Conservation (phyloP, 2,329 filamentous ascomycete genomes). For the Aspergillus sp. region DNA sequence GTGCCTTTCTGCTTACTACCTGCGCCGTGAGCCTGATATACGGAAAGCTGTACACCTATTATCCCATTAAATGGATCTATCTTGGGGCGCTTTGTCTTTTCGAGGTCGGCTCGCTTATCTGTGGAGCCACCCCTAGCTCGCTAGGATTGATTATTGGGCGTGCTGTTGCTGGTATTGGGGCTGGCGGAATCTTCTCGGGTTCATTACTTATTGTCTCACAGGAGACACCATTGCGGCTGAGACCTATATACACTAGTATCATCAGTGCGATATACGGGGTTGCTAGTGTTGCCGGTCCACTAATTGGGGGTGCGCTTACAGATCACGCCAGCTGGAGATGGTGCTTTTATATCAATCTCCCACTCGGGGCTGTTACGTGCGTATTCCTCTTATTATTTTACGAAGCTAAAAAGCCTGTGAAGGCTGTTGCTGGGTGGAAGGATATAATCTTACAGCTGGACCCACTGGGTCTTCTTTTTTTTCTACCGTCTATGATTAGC, state of each 20-base stretch:
- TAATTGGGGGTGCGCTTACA: constrained; percentile 17
- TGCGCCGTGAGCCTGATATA: background rate
- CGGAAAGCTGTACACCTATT: background rate
- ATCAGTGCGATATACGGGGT: background rate
- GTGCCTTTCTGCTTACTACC: background rate
- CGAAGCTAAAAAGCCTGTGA: too few relatives aligned
- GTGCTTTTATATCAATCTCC: constrained; percentile 59
- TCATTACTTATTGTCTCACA: background rate
- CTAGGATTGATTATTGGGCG: background rate
- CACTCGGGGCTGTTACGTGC: constrained; percentile 44
- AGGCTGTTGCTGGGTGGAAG: too few relatives aligned
- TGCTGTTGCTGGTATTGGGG: background rate
- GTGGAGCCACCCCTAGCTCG: background rate
- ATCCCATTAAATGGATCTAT: background rate
- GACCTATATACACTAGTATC: background rate
- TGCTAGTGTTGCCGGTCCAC: background rate
- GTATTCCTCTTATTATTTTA: constrained; percentile 39
- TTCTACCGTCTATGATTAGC: too few relatives aligned
- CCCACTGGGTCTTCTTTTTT: too few relatives aligned
- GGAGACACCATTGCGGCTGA: background rate
- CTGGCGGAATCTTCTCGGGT: background rate
- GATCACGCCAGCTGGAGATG: constrained; percentile 30
- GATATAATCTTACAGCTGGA: too few relatives aligned
- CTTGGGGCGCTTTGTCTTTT: background rate
- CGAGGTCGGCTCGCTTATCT: background rate